Percentiles rank a stretch among this genome's conserved stretches.
phyloP scores from a whole-genome alignment of 2,329 filamentous ascomycete genomes.

The Incumbomyces lentus region DNA sequence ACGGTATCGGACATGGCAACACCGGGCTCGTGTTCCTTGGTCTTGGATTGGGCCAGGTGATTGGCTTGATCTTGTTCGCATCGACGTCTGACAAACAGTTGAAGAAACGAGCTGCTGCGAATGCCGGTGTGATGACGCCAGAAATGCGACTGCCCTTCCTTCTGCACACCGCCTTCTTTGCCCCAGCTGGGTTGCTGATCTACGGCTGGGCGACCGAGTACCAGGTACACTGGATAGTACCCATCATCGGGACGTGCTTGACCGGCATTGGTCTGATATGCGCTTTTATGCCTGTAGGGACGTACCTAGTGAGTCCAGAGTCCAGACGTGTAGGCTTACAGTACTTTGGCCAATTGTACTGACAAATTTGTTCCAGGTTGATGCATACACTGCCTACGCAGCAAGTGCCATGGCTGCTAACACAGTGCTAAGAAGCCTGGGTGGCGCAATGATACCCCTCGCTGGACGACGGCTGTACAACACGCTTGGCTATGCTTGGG shows the following conservation, averaged over 20 bases:
- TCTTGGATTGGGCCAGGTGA: constrained; percentile 61
- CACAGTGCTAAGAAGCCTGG: constrained; percentile 77
- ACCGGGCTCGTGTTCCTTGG: constrained; percentile 41
- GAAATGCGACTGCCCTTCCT: constrained; percentile 73
- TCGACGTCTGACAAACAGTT: constrained; percentile 48
- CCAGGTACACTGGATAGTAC: constrained; percentile 36
- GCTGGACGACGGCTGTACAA: constrained; percentile 77
- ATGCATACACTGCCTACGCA: constrained; percentile 76
- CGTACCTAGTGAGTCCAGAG: constrained; percentile 44
- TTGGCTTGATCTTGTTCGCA: constrained; percentile 63
- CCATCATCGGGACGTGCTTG: constrained; percentile 58
- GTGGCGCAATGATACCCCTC: constrained; percentile 66
- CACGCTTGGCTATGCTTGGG: constrained; percentile 65
- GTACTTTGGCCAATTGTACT: too few relatives aligned
- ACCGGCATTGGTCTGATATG: constrained; percentile 77
- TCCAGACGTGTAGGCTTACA: too few relatives aligned
- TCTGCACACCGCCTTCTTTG: constrained; percentile 67
- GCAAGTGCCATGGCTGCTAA: constrained; percentile 79
- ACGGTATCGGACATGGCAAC: constrained; percentile 58
- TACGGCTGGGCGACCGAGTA: constrained; percentile 60
- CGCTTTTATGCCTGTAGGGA: constrained; percentile 69
- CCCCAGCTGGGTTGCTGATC: constrained; percentile 56
- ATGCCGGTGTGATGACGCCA: constrained; percentile 37
- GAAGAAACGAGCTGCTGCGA: constrained; percentile 49
- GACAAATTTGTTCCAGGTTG: constrained; percentile 32